These are phyloP conservation scores for Phytomonas serpens DNA, from an alignment of 208 protist genomes.

Conservation along the genomic window DNA sequence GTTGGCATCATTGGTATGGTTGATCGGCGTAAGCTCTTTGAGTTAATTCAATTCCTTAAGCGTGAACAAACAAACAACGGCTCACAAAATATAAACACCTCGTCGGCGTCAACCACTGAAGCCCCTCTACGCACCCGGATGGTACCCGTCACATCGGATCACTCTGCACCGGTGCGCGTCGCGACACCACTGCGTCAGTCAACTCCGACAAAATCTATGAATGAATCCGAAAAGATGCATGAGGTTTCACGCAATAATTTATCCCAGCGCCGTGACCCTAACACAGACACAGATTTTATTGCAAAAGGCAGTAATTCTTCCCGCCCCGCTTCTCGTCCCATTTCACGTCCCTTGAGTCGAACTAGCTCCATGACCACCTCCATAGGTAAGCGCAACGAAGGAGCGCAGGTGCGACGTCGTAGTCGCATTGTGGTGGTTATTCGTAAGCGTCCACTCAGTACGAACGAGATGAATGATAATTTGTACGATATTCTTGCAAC, in stretches of 20 bases:
- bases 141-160: constrained; percentile 5
- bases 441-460: constrained; percentile 86
- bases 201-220: background rate
- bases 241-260: constrained; percentile 18
- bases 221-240: constrained; percentile 12
- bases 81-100: constrained; percentile 12
- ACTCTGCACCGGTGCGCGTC: background rate
- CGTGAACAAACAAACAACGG: constrained; percentile 40
- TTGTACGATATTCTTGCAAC: constrained; percentile 87
- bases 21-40: constrained; percentile 89
- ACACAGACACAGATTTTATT: constrained; percentile 10
- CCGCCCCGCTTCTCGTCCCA: constrained; percentile 13
- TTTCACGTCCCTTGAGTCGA: constrained; percentile 62
- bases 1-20: constrained; percentile 87
- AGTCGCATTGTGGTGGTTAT: constrained; percentile 88
- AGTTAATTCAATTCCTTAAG: constrained; percentile 89
- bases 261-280: constrained; percentile 40
- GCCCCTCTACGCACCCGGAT: constrained; percentile 11
- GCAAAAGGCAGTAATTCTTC: constrained; percentile 2
- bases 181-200: background rate
- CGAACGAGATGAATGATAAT: constrained; percentile 59
- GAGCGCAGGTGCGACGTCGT: constrained; percentile 24
- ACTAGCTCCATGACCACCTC: constrained; percentile 41
- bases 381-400: constrained; percentile 17
- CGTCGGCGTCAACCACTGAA: constrained; percentile 17